Conservation (phyloP, 2,329 filamentous ascomycete genomes). For the Calonectria honghensis region DNA sequence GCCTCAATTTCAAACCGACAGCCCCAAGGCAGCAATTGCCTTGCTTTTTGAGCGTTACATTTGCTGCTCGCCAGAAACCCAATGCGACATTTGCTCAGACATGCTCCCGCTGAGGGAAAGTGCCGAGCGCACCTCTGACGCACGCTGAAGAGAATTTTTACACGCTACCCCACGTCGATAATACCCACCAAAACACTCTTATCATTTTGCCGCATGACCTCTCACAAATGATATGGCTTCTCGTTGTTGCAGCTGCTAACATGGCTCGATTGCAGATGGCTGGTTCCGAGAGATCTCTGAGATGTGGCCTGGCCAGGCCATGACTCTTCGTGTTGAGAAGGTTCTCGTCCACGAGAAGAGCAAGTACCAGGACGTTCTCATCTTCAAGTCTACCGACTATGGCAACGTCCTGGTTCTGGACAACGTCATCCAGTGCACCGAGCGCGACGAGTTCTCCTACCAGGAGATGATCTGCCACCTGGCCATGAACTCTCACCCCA, state of each 20-base stretch:
- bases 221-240: background rate
- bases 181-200: constrained; percentile 24
- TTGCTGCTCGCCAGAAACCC: background rate
- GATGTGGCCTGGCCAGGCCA: constrained; percentile 99
- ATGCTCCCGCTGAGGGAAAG: background rate
- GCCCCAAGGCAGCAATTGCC: constrained; percentile 8
- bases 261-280: constrained; percentile 80
- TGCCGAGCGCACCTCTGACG: constrained; percentile 6
- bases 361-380: constrained; percentile 98
- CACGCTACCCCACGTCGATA: constrained; percentile 17
- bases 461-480: constrained; percentile 99
- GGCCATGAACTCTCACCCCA: constrained; percentile 98
- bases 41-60: background rate
- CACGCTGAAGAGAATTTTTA: constrained; percentile 29
- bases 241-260: constrained; percentile 39
- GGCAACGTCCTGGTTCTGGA: constrained; percentile 97
- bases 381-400: constrained; percentile 98
- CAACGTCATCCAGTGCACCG: constrained; percentile 99
- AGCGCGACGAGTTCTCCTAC: constrained; percentile 99
- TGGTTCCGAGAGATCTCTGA: constrained; percentile 99
- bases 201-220: background rate
- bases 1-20: constrained; percentile 8
- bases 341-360: constrained; percentile 99
- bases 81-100: background rate
- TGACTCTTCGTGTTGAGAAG: constrained; percentile 98